Percentiles rank a stretch among this genome's conserved stretches.
Conservation (phyloP, 805 yeast species). For the Clavispora asparagi region DNA sequence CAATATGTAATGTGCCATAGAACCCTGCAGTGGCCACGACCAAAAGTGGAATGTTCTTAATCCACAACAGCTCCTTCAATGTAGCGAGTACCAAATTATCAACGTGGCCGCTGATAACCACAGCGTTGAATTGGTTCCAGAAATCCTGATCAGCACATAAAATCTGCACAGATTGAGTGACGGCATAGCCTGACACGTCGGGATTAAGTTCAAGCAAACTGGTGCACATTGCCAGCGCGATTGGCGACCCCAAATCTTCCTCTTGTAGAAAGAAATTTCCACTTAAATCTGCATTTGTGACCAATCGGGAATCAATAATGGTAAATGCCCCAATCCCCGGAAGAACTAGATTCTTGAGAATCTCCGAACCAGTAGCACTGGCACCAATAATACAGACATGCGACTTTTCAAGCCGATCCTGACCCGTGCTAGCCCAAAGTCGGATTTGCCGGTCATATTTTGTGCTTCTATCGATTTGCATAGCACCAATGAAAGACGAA, state of each 20-base stretch:
- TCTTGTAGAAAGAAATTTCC: conserved; percentile 58
- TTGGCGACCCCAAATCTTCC: conserved; percentile 37
- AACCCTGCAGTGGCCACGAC: conserved; percentile 53
- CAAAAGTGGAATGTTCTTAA: conserved; percentile 48
- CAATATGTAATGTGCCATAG: conserved; percentile 54
- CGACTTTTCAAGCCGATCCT: conserved; percentile 48
- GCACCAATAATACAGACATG: conserved; percentile 60
- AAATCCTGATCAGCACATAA: conserved; percentile 9
- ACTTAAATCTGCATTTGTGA: conserved; percentile 41
- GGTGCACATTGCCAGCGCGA: conserved; percentile 34
- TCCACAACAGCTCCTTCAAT: conserved; percentile 38
- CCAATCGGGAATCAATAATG: conserved; percentile 45
- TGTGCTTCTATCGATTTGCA: conserved; percentile 17
- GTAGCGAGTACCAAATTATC: conserved; percentile 13
- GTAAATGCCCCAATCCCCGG: conserved; percentile 67
- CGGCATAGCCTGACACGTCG: conserved; percentile 43
- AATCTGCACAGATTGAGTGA: conserved; percentile 7
- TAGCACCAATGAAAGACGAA: not conserved
- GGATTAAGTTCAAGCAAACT: conserved; percentile 55
- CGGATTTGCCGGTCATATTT: conserved; percentile 86
- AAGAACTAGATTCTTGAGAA: conserved; percentile 69
- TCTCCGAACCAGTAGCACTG: conserved; percentile 57
- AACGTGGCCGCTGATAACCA: conserved; percentile 36
- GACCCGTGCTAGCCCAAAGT: conserved; percentile 82
- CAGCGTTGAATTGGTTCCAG: conserved; percentile 51